Base-by-base conservation (phyloP, 352 stramenopile species). In the Globisporangium solare region DNA sequence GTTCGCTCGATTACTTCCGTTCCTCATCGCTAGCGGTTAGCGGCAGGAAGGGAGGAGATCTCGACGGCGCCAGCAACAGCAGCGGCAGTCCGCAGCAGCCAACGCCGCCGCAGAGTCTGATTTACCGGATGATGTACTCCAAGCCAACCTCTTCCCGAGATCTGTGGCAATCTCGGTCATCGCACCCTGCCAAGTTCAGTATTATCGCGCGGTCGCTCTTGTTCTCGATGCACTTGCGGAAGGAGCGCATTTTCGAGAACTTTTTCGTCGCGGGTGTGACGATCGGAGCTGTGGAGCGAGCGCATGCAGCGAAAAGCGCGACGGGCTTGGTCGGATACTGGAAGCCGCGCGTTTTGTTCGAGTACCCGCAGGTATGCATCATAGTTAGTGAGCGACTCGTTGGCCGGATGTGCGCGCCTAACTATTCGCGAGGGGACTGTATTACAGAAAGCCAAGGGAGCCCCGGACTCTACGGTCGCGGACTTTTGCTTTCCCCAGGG, bases 401-500 rank as follows among this genome's bases (percentile, higher is more conserved):
- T n/a, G n/a, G n/a, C n/a, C n/a, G n/a, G n/a, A n/a, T n/a, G n/a
- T n/a, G n/a, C n/a, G n/a, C n/a, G n/a, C n/a, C n/a, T 40, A 7
- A 20, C 39, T 14, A 15, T 43, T 48, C 15, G 7, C 14, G 17
- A 6, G 0, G n/a, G 14, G 5, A 14, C 6, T n/a, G n/a, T 12
- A 17, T 20, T 63, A 4, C 56, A 78, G 63, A 49, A 61, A 66
- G 51, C 63, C 13, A 68, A 67, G 53, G 63, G 72, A 24, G 24
- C 67, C 20, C 70, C 73, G 6, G 81, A 86, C 60, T 67, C 68
- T 6, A 77, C 74, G 0, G 67, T 92, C 8, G 82, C 75, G 1
- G 79, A 89, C 52, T 94, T 94, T 64, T 94, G 84, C 50, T 94
- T 94, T 53, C 84, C 84, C 1, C 66, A 71, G 18, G 84, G 84